A percentile compares a stretch with the other conserved stretches of the same genome.
phyloP scores from a whole-genome alignment of 768 basidiomycete genomes.

The Macrolepiota fuliginosa region DNA sequence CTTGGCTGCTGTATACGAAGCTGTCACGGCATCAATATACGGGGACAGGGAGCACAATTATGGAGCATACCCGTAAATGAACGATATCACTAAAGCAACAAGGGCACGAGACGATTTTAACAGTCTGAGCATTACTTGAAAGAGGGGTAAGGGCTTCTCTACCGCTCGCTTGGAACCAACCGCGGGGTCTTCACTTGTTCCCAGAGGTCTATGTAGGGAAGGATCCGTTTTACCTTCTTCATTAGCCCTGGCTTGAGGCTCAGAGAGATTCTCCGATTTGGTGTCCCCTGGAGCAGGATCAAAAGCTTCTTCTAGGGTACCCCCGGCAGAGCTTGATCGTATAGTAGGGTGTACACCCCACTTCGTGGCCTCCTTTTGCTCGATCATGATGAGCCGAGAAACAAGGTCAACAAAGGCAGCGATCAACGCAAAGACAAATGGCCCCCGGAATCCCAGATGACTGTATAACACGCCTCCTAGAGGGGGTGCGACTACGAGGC shows the following conservation, averaged over 20 bases:
- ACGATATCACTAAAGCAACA: conserved; percentile 39
- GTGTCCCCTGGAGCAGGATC: not conserved
- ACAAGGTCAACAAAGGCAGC: conserved; percentile 48
- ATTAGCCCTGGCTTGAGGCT: not conserved
- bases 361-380: conserved; percentile 46
- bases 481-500: conserved; percentile 55
- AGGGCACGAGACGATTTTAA: conserved; percentile 48
- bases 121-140: conserved; percentile 39
- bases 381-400: conserved; percentile 54
- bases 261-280: not conserved
- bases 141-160: conserved; percentile 30
- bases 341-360: conserved; percentile 45
- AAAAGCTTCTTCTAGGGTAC: not conserved
- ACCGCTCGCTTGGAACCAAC: not conserved
- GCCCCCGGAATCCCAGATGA: conserved; percentile 57
- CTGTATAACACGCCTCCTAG: conserved; percentile 53
- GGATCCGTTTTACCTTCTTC: not conserved
- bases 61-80: conserved; percentile 54
- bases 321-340: not conserved
- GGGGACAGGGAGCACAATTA: not conserved
- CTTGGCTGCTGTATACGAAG: conserved; percentile 45
- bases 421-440: conserved; percentile 52
- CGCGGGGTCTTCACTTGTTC: not conserved
- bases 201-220: not conserved
- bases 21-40: conserved; percentile 26